Evolutionary conservation across 352 stramenopile genomes (phyloP).

Genomic region (Globisporangium canariense): DNA sequence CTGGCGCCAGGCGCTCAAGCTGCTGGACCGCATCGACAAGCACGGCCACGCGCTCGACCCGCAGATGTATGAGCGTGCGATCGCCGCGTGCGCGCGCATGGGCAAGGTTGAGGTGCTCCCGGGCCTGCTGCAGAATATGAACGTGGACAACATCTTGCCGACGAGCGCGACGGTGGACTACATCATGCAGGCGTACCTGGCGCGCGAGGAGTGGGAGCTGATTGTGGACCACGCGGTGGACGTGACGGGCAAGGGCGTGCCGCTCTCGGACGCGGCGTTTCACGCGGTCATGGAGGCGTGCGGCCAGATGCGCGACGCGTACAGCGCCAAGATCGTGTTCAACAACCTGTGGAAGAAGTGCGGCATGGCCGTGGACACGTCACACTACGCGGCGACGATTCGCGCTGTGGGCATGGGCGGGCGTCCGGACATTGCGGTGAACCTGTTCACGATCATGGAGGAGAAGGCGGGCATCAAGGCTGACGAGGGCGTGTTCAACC

Average conservation of each 20-base stretch:
- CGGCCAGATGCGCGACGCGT: conserved; percentile 51
- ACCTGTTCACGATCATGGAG: conserved; percentile 68
- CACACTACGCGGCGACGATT: conserved; percentile 57
- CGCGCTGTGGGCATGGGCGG: conserved; percentile 62
- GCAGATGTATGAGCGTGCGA: conserved; percentile 78
- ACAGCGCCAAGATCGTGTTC: conserved; percentile 48
- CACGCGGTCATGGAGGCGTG: conserved; percentile 72
- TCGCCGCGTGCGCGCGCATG: conserved; percentile 74
- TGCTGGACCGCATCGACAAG: conserved; percentile 69
- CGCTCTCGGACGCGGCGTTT: conserved; percentile 67
- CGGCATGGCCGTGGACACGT: conserved; percentile 22
- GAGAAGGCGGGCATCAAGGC: conserved; percentile 39
- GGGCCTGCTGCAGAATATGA: conserved; percentile 74
- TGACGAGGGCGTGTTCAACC: conserved; percentile 51
- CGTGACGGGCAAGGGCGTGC: conserved; percentile 38
- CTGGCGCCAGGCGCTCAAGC: conserved; percentile 70
- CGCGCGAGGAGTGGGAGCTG: conserved; percentile 57
- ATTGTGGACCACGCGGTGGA: conserved; percentile 51
- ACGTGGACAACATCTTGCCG: conserved; percentile 56
- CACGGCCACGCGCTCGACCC: conserved; percentile 48
- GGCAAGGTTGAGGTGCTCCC: conserved; percentile 77
- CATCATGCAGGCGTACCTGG: conserved; percentile 75
- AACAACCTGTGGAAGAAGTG: conserved; percentile 30
- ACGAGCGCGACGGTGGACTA: conserved; percentile 74
- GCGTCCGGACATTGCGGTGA: conserved; percentile 46